Evolutionary conservation across 306 rosid genomes (phyloP), one percentile per base, ranked within the genome.

Genomic region (Prinsepia uniflora): DNA sequence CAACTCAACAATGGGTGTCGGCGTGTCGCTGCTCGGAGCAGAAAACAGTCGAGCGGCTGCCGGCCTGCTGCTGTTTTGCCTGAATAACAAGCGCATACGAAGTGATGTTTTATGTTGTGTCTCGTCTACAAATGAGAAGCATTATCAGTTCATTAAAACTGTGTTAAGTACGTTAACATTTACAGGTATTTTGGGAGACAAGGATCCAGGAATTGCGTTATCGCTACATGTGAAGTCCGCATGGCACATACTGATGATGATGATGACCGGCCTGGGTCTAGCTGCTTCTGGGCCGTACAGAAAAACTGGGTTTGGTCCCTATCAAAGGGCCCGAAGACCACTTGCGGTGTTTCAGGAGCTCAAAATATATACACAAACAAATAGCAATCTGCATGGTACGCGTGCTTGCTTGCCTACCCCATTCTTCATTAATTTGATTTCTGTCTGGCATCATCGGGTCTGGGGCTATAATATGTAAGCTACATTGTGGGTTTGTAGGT

Each of bases 341-440:
- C 54, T 82, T 59, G 83, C 75, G 17, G 63, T 78, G 84, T 79
- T 79, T 72, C 76, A 58, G 79, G 71, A 80, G 69, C 72, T 74
- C 43, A 70, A 65, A 68, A 15, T 12, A 5, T 48, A 17, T 4
- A 6, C 22, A 57, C 15, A 7, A 20, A 12, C 12, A 20, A 10
- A 17, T 22, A 11, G 4, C 12, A n/a, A 30, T 30, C 59, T 66
- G 68, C 39, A 63, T 41, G 65, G 71, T 67, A 83, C 82, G 85
- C 85, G 79, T 85, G 88, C 52, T 6, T 46, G 81, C 68, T n/a
- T 52, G 36, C 3, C n/a, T n/a, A n/a, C n/a, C 36, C 36, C 36
- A 30, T 30, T 30, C 4, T 30, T 2, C 36, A 30, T 30, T 30
- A 30, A 30, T 30, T 30, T 30, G 36, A 30, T 30, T 30, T 30